A percentile compares a stretch with the other conserved stretches of the same genome.
Evolutionary conservation across 768 basidiomycete genomes (phyloP).

Genomic region (Leccinum subtestaceum): DNA sequence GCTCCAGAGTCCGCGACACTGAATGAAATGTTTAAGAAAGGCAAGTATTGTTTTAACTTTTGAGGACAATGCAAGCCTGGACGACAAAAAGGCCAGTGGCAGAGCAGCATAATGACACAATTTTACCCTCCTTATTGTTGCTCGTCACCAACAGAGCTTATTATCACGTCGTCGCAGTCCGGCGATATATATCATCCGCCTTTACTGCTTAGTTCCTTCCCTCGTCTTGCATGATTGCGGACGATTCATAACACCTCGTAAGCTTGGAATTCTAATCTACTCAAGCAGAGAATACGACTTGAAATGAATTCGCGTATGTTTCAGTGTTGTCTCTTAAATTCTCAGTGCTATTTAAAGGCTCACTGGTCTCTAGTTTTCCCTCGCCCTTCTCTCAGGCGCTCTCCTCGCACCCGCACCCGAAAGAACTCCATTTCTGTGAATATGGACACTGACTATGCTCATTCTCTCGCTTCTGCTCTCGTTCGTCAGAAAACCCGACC

Average conservation of each 20-base stretch:
- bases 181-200: slow-evolving; percentile 21
- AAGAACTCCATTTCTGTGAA: slow-evolving; percentile 16
- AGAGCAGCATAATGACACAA: slow-evolving; percentile 7
- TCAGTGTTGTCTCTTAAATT: neutral
- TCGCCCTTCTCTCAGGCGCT: slow-evolving; percentile 27
- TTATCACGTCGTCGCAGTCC: slow-evolving; percentile 1
- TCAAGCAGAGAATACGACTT: slow-evolving; percentile 8
- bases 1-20: slow-evolving; percentile 17
- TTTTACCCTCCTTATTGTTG: slow-evolving; percentile 13
- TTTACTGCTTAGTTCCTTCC: neutral
- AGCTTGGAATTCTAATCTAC: neutral
- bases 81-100: slow-evolving; percentile 23
- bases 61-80: slow-evolving; percentile 23
- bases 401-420: slow-evolving; percentile 22
- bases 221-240: neutral
- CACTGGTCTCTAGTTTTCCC: slow-evolving; percentile 18
- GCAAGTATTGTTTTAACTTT: slow-evolving; percentile 19
- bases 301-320: slow-evolving; percentile 26
- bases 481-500: slow-evolving; percentile 19
- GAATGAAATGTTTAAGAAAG: slow-evolving; percentile 14
- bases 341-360: neutral
- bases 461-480: slow-evolving; percentile 5
- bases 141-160: slow-evolving; percentile 10
- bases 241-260: neutral
- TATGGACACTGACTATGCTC: slow-evolving; percentile 5